A percentile compares a stretch with the other conserved stretches of the same genome.
phyloP scores from a whole-genome alignment of 2,329 filamentous ascomycete species.

The Metarhizium robertsii region DNA sequence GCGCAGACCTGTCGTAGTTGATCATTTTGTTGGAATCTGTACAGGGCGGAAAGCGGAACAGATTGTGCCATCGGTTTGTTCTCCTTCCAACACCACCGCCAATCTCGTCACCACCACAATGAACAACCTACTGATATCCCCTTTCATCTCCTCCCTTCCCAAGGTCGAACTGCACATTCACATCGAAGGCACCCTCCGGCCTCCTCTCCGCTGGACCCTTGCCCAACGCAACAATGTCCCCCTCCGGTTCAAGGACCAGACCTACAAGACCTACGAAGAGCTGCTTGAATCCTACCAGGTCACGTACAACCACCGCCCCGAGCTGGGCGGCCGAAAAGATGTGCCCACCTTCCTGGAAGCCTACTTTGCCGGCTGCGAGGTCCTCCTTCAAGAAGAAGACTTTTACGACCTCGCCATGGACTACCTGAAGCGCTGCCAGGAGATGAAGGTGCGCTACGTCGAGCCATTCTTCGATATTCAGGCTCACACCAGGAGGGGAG shows the following conservation, averaged over 20 bases:
- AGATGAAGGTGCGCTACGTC: slow-evolving; percentile 57
- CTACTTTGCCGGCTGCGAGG: slow-evolving; percentile 69
- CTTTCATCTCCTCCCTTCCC: slow-evolving; percentile 54
- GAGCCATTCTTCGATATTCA: slow-evolving; percentile 76
- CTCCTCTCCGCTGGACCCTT: slow-evolving; percentile 57
- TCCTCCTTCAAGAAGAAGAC: slow-evolving; percentile 53
- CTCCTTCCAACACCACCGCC: too few relatives aligned
- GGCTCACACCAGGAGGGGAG: slow-evolving; percentile 53
- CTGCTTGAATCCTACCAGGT: slow-evolving; percentile 53
- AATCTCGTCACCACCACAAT: not conserved
- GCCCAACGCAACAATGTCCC: slow-evolving; percentile 54
- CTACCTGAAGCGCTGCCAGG: slow-evolving; percentile 55
- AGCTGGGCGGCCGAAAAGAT: slow-evolving; percentile 25
- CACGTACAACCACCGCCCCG: slow-evolving; percentile 39
- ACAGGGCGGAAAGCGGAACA: too few relatives aligned
- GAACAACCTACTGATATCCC: slow-evolving; percentile 21
- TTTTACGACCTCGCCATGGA: slow-evolving; percentile 62
- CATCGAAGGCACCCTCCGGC: slow-evolving; percentile 63
- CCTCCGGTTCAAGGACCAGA: slow-evolving; percentile 39
- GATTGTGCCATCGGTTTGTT: too few relatives aligned
- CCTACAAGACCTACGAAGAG: slow-evolving; percentile 47
- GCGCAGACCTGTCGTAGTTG: too few relatives aligned
- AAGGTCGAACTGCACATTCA: slow-evolving; percentile 78
- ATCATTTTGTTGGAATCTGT: too few relatives aligned
- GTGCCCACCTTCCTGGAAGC: slow-evolving; percentile 53